Conservation (phyloP, 2,329 filamentous ascomycete species). For the Fusarium sp. region DNA sequence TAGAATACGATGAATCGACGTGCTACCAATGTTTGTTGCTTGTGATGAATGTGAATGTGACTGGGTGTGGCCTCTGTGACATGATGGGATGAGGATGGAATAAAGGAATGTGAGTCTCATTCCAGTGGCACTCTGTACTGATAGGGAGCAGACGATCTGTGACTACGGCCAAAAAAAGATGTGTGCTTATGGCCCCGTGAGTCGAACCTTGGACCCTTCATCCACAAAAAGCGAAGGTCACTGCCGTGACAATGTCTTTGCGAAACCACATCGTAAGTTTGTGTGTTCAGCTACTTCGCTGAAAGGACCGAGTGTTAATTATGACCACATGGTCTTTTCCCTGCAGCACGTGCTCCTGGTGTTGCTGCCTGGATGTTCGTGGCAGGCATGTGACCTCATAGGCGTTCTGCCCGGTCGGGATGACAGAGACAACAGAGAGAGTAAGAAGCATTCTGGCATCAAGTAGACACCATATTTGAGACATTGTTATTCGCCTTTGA, state of each 20-base stretch:
- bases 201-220: neutral
- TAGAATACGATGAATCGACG: slow-evolving; percentile 29
- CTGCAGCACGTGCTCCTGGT: neutral
- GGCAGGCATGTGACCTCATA: neutral
- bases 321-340: neutral
- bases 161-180: neutral
- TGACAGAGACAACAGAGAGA: neutral
- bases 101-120: neutral
- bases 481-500: neutral
- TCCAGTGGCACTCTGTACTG: neutral
- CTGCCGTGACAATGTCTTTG: neutral
- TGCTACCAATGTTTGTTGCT: neutral
- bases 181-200: neutral
- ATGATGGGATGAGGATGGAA: neutral
- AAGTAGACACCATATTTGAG: neutral
- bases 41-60: neutral
- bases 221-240: neutral
- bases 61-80: neutral
- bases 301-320: neutral
- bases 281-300: neutral
- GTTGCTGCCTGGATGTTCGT: neutral
- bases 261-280: neutral
- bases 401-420: neutral
- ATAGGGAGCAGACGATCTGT: too few relatives aligned
- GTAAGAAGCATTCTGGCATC: neutral